phyloP scores from a whole-genome alignment of 2,329 filamentous ascomycete genomes.

The Penicillium sclerotigenum region DNA sequence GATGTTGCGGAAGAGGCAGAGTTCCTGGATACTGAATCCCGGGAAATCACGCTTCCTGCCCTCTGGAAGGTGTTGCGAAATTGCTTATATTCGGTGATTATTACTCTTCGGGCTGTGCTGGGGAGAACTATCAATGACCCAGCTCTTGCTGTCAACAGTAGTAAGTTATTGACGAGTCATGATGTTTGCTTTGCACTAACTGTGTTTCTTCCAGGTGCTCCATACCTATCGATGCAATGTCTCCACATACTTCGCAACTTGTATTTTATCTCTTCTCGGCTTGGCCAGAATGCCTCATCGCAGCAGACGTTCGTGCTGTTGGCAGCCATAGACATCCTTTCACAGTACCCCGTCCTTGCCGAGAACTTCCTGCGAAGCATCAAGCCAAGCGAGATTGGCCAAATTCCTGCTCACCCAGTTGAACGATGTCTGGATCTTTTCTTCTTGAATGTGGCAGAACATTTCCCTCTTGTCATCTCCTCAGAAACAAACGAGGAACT shows the following conservation, averaged over 20 bases:
- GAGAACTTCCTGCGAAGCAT: slow-evolving; percentile 66
- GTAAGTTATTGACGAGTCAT: slow-evolving; percentile 35
- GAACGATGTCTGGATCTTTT: slow-evolving; percentile 77
- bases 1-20: slow-evolving; percentile 65
- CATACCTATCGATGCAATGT: slow-evolving; percentile 65
- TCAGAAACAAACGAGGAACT: slow-evolving; percentile 67
- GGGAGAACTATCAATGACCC: slow-evolving; percentile 61
- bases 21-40: slow-evolving; percentile 63
- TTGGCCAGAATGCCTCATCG: slow-evolving; percentile 71
- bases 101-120: slow-evolving; percentile 70
- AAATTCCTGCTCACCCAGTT: slow-evolving; percentile 62
- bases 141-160: slow-evolving; percentile 51
- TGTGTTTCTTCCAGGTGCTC: slow-evolving; percentile 49
- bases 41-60: slow-evolving; percentile 63
- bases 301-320: slow-evolving; percentile 82
- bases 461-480: slow-evolving; percentile 69
- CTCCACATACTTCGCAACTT: slow-evolving; percentile 72
- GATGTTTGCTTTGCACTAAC: slow-evolving; percentile 1
- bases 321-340: slow-evolving; percentile 75
- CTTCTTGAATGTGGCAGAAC: slow-evolving; percentile 82
- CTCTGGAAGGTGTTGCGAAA: slow-evolving; percentile 75
- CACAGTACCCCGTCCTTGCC: slow-evolving; percentile 64
- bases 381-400: slow-evolving; percentile 52
- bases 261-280: slow-evolving; percentile 75
- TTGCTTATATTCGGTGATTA: slow-evolving; percentile 70